phyloP scores from a whole-genome alignment of 1,284 basidiomycete species.

The Tranzscheliella williamsii region DNA sequence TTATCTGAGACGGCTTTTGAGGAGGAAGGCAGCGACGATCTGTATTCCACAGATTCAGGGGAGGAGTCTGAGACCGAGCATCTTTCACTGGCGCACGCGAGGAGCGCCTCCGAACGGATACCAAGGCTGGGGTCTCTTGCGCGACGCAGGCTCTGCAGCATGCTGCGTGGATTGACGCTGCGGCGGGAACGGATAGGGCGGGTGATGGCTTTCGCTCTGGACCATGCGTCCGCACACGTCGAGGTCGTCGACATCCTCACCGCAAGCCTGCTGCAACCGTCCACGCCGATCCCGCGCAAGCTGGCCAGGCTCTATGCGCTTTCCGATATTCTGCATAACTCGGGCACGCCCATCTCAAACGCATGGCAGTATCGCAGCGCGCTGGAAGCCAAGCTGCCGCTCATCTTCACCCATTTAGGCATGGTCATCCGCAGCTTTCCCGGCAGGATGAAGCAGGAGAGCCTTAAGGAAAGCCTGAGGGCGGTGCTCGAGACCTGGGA shows the following conservation, averaged over 20 bases:
- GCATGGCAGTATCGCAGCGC: constrained; percentile 63
- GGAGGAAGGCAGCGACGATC: constrained; percentile 42
- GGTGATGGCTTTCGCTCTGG: constrained; percentile 92
- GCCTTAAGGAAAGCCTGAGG: constrained; percentile 76
- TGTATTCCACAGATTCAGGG: constrained; percentile 91
- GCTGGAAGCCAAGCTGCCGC: constrained; percentile 31
- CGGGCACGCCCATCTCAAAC: constrained; percentile 77
- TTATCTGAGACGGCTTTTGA: constrained; percentile 1
- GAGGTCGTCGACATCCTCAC: constrained; percentile 62
- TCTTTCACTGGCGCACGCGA: constrained; percentile 47
- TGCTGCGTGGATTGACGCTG: constrained; percentile 82
- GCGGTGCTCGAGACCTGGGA: constrained; percentile 90
- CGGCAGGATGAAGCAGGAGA: constrained; percentile 47
- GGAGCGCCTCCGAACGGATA: constrained; percentile 66
- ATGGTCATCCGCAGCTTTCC: constrained; percentile 33
- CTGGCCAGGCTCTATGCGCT: constrained; percentile 91
- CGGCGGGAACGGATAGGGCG: constrained; percentile 86
- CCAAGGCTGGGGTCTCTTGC: constrained; percentile 69
- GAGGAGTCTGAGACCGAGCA: constrained; percentile 88
- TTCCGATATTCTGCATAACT: constrained; percentile 97
- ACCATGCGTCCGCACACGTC: constrained; percentile 76
- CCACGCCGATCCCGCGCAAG: constrained; percentile 91
- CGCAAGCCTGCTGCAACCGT: constrained; percentile 66
- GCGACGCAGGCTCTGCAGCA: constrained; percentile 79
- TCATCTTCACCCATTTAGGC: constrained; percentile 49